Evolutionary conservation across 148 eudicot genomes (phyloP).

Genomic region (Vaccinium vitisidaea): DNA sequence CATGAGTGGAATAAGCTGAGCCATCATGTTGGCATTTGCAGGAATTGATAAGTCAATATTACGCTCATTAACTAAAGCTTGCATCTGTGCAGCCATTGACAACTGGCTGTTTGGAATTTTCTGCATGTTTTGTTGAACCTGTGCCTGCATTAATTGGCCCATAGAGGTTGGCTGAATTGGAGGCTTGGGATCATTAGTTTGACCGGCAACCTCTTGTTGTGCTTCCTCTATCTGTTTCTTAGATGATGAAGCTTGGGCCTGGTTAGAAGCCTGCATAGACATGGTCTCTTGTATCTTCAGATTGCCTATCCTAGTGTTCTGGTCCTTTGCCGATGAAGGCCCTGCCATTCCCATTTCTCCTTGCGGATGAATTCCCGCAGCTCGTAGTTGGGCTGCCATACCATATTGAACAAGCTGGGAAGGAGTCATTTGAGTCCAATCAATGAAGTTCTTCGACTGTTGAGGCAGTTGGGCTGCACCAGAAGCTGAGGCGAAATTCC

Average conservation of each 20-base stretch:
- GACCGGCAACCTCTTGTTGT: constrained; percentile 46
- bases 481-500: constrained; percentile 49
- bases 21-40: constrained; percentile 74
- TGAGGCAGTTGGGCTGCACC: constrained; percentile 60
- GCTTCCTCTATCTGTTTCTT: constrained; percentile 54
- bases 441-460: constrained; percentile 57
- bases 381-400: constrained; percentile 58
- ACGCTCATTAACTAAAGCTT: constrained; percentile 76
- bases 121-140: constrained; percentile 52
- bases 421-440: constrained; percentile 35
- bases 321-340: constrained; percentile 58
- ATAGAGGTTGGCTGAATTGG: constrained; percentile 43
- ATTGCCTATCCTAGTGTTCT: constrained; percentile 42
- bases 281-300: constrained; percentile 50
- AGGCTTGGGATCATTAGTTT: constrained; percentile 58
- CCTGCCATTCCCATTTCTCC: constrained; percentile 54
- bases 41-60: constrained; percentile 87
- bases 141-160: constrained; percentile 54
- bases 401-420: constrained; percentile 37
- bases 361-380: constrained; percentile 63
- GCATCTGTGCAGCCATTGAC: constrained; percentile 80
- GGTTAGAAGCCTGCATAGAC: constrained; percentile 52
- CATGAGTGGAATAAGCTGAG: constrained; percentile 78
- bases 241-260: constrained; percentile 57
- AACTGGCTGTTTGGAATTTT: constrained; percentile 51